Evolutionary conservation across 345 rosid genomes (phyloP), one percentile per base, ranked within the genome.

Genomic region (Ceriops decandra): DNA sequence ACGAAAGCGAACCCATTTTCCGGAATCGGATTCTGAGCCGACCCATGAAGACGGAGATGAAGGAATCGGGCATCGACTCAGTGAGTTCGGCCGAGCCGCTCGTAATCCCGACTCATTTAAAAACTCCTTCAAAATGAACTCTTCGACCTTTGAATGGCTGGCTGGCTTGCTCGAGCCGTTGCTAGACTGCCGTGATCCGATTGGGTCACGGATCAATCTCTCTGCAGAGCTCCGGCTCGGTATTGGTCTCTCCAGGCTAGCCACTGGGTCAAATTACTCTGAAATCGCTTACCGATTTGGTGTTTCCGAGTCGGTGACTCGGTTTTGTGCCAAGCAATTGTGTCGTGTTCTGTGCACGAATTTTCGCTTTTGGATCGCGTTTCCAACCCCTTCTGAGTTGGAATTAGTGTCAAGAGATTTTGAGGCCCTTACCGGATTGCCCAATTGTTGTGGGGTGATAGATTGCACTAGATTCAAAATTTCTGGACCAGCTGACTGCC

Each of bases 281-380:
- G 85, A 82, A 47, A 82, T 88, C 56, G 82, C 90, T 24, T 56
- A 52, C 28, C 67, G 86, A 42, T 88, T 88, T 51, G 83, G 87
- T 64, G 93, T 88, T 60, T 42, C 86, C 0, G 88, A 82, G 82
- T 62, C 86, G 7, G 83, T 75, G 74, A 66, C 88, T 60, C 87
- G 89, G 64, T 88, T 88, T 63, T 86, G 90, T 62, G 75, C 80
- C 17, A 86, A 77, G 76, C 90, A 88, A 47, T 53, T 86, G 73
- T 86, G 86, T 57, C 86, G 93, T 9, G 93, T 88, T 19, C 80
- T 85, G 30, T 85, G 93, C 80, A 88, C 91, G 51, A 85, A 88
- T 82, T 86, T 88, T 57, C 83, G 91, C 21, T 86, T 86, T 75
- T 83, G 93, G 93, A 82, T 85, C 16, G 87, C 75, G 9, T 88